Base-by-base conservation (phyloP, 371 early-diverging fungal species). In the Lichtheimia ramosa region DNA sequence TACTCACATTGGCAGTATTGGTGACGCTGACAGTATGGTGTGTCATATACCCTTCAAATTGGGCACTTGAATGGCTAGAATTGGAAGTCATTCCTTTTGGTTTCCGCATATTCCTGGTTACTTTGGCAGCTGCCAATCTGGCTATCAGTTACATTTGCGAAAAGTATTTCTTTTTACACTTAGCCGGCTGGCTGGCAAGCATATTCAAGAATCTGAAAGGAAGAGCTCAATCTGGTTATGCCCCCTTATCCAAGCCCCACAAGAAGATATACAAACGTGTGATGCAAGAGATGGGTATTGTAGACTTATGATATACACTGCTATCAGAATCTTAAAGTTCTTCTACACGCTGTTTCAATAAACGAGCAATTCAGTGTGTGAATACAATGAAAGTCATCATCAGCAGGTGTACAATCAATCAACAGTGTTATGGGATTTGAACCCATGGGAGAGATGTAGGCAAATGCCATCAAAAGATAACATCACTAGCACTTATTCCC, bases 111-210 rank as follows among this genome's bases (percentile, higher is more conserved):
- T 61, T 70, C 43, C 66, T 91, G 57, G 12, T 87, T 15, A 52
- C 58, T 7, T 55, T 85, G 46, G 86, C 81, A 2, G 55, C 68
- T 0, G 25, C 67, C 28, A 79, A 88, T 66, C 66, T 86, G 23
- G 54, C 57, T 15, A 39, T 83, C 8, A 79, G 82, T 39, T 81
- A 76, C 57, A 6, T 75, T 0, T 79, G 75, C 25, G 91, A 91
- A 62, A 74, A 82, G 52, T 84, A 81, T 48, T 6, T 80, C 6
- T 83, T 83, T 66, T 51, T 21, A 16, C 60, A 64, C 16, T 39
- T 72, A 24, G 65, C 66, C 15, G 59, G 58, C 2, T 51, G 62
- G 34, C 4, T 74, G 18, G 64, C 69, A 18, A 20, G 52, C 23
- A 48, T 46, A 42, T 28, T 61, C 34, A 49, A 61, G 49, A 48